Percentiles rank a stretch among this genome's conserved stretches.
Conservation (phyloP, 306 rosid species). For the Senna siamea region DNA sequence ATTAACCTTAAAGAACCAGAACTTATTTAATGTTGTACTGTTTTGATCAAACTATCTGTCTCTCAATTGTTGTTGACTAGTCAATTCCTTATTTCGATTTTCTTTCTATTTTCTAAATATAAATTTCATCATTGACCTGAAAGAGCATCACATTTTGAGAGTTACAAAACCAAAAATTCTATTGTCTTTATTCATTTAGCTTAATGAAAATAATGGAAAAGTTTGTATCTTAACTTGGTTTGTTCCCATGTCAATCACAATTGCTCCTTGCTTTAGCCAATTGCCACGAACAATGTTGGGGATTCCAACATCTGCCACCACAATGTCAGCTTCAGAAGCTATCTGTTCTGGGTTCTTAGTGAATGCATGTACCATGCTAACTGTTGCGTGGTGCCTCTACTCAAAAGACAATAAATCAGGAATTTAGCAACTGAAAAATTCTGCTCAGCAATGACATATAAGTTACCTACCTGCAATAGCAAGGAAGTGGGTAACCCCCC, state of each 20-base stretch:
- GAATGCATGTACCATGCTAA: constrained; percentile 49
- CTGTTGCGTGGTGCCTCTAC: constrained; percentile 65
- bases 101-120: neutral
- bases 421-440: constrained; percentile 26
- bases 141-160: neutral
- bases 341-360: constrained; percentile 51
- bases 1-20: too few relatives aligned
- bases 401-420: constrained; percentile 37
- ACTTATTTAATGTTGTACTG: too few relatives aligned
- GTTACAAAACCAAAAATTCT: constrained; percentile 8
- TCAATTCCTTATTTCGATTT: too few relatives aligned
- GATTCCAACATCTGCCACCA: constrained; percentile 59
- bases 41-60: neutral
- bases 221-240: constrained; percentile 50
- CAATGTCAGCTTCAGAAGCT: constrained; percentile 57
- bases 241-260: constrained; percentile 63
- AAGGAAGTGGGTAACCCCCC: constrained; percentile 50
- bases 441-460: constrained; percentile 33
- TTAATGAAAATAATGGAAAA: neutral
- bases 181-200: constrained; percentile 1
- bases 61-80: neutral
- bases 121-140: neutral
- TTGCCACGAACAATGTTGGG: constrained; percentile 49
- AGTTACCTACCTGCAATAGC: constrained; percentile 57
- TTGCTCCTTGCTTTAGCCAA: constrained; percentile 63